Base-by-base conservation (phyloP, 1,284 basidiomycete species). In the Moniliophthora roreri region DNA sequence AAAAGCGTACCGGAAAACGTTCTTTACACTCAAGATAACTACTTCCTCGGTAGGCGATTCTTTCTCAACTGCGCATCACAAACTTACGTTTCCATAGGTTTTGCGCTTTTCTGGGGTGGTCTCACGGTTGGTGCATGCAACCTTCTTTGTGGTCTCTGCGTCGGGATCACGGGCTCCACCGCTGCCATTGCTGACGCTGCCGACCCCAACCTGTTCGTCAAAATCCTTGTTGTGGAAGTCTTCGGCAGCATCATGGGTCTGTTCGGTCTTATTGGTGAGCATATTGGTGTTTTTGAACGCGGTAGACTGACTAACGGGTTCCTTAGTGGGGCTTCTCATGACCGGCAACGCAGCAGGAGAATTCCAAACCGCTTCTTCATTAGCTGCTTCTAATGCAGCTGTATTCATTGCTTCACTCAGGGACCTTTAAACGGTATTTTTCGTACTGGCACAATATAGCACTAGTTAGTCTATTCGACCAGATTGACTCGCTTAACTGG, bases 91-190 rank as follows among this genome's bases (percentile, higher is more conserved):
- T 4, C 21, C 32, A 24, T 59, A 91, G 93, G 93, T 9, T 97
- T 84, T 64, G 87, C 94, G 1, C 79, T 97, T 53, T 98, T 98
- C 79, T 97, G 94, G 89, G 94, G 94, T 38, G 95, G 95, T 26
- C 73, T 97, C 46, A 93, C 93, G 1, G 93, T 95, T 46, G 94
- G 92, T 15, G 65, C 84, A 4, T 97, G 94, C 73, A 97, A 97
- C 70, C 80, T 97, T n/a, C 79, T 98, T 20, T 97, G 95, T 59
- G 95, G 95, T 61, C 73, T 96, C 56, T 89, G 85, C 15, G 95
- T 97, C 50, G 95, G 95, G 24, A 82, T 97, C 62, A 93, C 91
- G 1, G 95, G 95, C 2, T 91, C 93, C 1, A 96, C 92, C 15
- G 94, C 94, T 11, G 95, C 95, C 0, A 75, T 97, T 41, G 86